These are phyloP conservation scores for Mucor sp. DNA, from an alignment of 371 early-diverging fungal genomes.

Conservation along the genomic window DNA sequence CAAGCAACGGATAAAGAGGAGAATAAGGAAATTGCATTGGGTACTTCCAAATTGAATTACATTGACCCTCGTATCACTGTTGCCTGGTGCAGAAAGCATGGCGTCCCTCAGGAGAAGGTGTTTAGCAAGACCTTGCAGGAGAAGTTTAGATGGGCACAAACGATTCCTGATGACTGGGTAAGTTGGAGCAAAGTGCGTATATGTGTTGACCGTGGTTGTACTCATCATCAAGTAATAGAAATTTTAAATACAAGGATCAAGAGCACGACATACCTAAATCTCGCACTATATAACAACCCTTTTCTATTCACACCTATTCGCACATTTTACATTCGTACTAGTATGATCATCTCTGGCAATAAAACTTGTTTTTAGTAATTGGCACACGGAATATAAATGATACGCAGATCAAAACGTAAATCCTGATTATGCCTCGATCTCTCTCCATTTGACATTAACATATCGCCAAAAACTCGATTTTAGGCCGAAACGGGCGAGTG, in stretches of 20 bases:
- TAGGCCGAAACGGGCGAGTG: constrained; percentile 3
- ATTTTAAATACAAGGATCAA: background rate
- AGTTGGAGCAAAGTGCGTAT: background rate
- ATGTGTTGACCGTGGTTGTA: too few species aligned
- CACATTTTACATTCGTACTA: background rate
- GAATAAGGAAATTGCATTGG: constrained; percentile 94
- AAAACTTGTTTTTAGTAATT: background rate
- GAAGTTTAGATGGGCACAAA: constrained; percentile 97
- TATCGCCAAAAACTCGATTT: background rate
- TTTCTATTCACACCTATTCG: background rate
- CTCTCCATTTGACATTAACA: background rate
- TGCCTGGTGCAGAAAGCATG: constrained; percentile 89
- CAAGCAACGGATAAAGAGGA: constrained; percentile 90
- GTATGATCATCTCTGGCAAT: background rate
- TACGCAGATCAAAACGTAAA: background rate
- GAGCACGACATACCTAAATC: background rate
- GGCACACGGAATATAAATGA: background rate
- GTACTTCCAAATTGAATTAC: constrained; percentile 98
- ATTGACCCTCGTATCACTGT: constrained; percentile 96
- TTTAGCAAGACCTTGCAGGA: constrained; percentile 88
- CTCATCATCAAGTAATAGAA: too few species aligned
- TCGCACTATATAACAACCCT: background rate
- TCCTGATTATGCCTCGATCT: background rate
- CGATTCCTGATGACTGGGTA: constrained; percentile 74
- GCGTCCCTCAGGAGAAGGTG: constrained; percentile 92